Evolutionary conservation across 1,284 basidiomycete species (phyloP), one percentile per base, ranked within the genome.

Genomic region (Peniophora sp.): DNA sequence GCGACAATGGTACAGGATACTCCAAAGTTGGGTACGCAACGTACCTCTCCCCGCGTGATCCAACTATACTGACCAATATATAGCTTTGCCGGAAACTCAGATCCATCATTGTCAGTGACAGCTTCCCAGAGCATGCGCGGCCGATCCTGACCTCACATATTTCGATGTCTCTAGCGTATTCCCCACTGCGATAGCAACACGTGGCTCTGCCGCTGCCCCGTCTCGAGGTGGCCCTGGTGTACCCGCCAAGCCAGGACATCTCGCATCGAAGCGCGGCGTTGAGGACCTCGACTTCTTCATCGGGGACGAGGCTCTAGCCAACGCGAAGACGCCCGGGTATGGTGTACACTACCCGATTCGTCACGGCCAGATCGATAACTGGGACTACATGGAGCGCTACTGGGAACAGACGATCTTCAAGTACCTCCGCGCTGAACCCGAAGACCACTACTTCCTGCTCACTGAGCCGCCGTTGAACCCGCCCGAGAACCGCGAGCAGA

Each of bases 321-420:
- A 98, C 65, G 83, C 88, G 39, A 97, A 95, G 74, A 91, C 81
- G 0, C 80, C 84, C 44, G 91, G 82, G 59, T 99, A 99, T 71
- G 87, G 90, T 39, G 82, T 99, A 15, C 89, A 96, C 69, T 97
- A 98, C 69, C 97, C 97, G 20, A 98, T 99, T 64, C 83, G 91
- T 51, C 97, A 99, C 66, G 97, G 97, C 36, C 87, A 93, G 84
- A 97, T 99, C 64, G 97, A 99, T 59, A 98, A 99, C 66, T 99
- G 97, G 97, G 97, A 99, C 71, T 85, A 97, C 62, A 99, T 99
- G 97, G 97, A 99, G 69, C 78, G 97, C 10, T 99, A 95, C 71
- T 99, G 96, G 97, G 95, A 98, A 69, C 96, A 99, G 75, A 93
- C 89, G 59, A 99, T 99, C 79, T 99, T 99, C 85, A 99, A 99